Evolutionary conservation across 441 rosid genomes (phyloP).

Genomic region (Pelargonium fulgidum): DNA sequence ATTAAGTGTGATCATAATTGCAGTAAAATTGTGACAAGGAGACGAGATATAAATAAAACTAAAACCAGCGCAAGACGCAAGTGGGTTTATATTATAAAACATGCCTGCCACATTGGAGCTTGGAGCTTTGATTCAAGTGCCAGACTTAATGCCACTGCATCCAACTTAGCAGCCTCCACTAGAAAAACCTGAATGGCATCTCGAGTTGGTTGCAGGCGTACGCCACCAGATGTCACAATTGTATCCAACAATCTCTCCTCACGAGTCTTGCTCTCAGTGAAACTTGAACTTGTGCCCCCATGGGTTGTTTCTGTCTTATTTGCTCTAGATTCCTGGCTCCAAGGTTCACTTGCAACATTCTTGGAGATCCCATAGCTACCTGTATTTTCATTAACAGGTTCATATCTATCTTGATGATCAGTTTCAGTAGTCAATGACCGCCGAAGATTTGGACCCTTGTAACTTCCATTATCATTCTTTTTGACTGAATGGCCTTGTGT

Average conservation of each 20-base stretch:
- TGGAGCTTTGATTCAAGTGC: constrained; percentile 81
- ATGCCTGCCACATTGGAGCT: constrained; percentile 91
- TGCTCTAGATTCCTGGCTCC: constrained; percentile 47
- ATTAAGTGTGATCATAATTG: no score
- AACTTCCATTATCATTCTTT: constrained; percentile 77
- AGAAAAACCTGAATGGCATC: constrained; percentile 84
- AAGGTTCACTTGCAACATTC: constrained; percentile 46
- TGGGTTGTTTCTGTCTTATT: constrained; percentile 28
- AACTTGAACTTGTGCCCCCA: constrained; percentile 51
- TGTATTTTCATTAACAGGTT: constrained; percentile 49
- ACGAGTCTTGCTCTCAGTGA: constrained; percentile 56
- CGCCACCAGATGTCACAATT: constrained; percentile 87
- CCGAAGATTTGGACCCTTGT: constrained; percentile 75
- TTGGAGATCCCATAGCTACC: constrained; percentile 43
- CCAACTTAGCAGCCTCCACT: constrained; percentile 74
- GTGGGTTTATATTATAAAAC: constrained; percentile 12
- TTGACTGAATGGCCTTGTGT: constrained; percentile 61
- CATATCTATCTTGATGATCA: constrained; percentile 61
- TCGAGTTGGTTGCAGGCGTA: constrained; percentile 91
- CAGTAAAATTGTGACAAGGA: no score
- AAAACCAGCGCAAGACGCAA: no score
- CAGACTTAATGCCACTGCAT: constrained; percentile 57
- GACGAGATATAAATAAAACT: no score
- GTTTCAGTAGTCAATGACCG: constrained; percentile 79
- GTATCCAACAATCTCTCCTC: constrained; percentile 90